Percentiles rank a stretch among this genome's conserved stretches.
phyloP scores from a whole-genome alignment of 2,329 filamentous ascomycete species.

The Chaetomiaceae sp. region DNA sequence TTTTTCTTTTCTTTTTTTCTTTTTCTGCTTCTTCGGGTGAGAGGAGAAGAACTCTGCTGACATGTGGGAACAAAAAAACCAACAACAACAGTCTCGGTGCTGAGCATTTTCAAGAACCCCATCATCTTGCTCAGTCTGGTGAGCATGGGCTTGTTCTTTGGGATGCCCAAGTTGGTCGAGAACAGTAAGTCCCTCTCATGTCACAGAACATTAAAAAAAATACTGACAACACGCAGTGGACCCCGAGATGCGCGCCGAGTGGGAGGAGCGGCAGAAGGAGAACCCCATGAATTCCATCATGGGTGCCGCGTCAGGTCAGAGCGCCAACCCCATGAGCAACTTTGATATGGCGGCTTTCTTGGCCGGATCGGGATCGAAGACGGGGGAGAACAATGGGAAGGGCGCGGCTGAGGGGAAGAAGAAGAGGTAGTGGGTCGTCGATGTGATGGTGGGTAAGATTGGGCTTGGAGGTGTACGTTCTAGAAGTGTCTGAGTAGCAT shows the following conservation, averaged over 20 bases:
- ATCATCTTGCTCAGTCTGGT: slow-evolving; percentile 93
- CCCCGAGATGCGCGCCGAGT: slow-evolving; percentile 89
- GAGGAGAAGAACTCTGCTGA: background rate
- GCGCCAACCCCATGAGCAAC: slow-evolving; percentile 45
- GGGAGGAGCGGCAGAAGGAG: slow-evolving; percentile 81
- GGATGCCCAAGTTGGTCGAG: slow-evolving; percentile 92
- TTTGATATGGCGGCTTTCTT: slow-evolving; percentile 63
- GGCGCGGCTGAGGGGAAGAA: slow-evolving; percentile 29
- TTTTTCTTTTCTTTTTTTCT: slow-evolving; percentile 13
- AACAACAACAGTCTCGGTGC: slow-evolving; percentile 59
- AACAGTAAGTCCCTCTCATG: slow-evolving; percentile 66
- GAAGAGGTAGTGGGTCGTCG: slow-evolving; percentile 30
- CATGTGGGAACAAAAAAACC: too few relatives aligned
- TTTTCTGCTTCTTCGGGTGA: background rate
- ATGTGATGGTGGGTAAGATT: too few relatives aligned
- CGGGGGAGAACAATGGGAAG: slow-evolving; percentile 27
- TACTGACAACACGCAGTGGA: slow-evolving; percentile 66
- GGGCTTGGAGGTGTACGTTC: background rate
- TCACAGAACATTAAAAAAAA: background rate
- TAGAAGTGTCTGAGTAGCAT: too few relatives aligned
- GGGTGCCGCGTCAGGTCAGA: slow-evolving; percentile 36
- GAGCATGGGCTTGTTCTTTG: slow-evolving; percentile 77
- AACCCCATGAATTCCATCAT: slow-evolving; percentile 61
- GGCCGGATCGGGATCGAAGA: slow-evolving; percentile 47
- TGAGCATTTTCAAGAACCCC: slow-evolving; percentile 83